phyloP scores from a whole-genome alignment of 208 protist genomes.

The Leishmania lainsoni region DNA sequence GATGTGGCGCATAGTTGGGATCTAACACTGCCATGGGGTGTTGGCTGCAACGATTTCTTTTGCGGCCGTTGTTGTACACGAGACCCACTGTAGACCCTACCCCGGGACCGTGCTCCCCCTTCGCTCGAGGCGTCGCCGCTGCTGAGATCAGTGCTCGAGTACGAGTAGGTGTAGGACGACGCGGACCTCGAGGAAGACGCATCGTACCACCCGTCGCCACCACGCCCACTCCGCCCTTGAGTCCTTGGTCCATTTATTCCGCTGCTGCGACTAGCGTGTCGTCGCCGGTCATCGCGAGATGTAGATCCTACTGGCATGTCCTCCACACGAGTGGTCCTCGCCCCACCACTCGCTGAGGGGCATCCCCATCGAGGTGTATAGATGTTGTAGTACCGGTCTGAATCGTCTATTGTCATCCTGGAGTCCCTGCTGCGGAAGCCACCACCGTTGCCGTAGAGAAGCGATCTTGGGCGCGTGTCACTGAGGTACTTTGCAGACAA shows the following conservation, averaged over 20 bases:
- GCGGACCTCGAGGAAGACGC: slow-evolving; percentile 11
- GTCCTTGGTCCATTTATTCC: background rate
- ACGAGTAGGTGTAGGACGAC: slow-evolving; percentile 31
- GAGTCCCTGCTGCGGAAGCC: background rate
- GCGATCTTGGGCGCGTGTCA: background rate
- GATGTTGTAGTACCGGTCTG: background rate
- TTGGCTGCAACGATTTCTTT: background rate
- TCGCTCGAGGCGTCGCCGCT: background rate
- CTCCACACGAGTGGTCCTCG: background rate
- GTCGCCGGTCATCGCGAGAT: background rate
- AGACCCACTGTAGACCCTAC: background rate
- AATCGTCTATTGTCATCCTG: background rate
- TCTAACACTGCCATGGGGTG: background rate
- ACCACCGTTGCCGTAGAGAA: slow-evolving; percentile 15
- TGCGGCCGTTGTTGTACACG: background rate
- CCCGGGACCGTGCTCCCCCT: background rate
- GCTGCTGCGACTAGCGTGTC: background rate
- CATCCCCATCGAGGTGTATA: background rate
- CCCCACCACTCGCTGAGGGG: background rate
- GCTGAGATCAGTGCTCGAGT: slow-evolving; percentile 17
- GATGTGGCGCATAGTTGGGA: background rate
- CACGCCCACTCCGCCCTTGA: background rate
- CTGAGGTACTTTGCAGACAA: background rate
- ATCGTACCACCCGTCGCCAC: background rate
- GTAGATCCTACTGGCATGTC: background rate